Percentiles rank a stretch among this genome's conserved stretches.
phyloP scores from a whole-genome alignment of 495 filamentous ascomycete genomes.

The Aspergillus sclerotioniger region DNA sequence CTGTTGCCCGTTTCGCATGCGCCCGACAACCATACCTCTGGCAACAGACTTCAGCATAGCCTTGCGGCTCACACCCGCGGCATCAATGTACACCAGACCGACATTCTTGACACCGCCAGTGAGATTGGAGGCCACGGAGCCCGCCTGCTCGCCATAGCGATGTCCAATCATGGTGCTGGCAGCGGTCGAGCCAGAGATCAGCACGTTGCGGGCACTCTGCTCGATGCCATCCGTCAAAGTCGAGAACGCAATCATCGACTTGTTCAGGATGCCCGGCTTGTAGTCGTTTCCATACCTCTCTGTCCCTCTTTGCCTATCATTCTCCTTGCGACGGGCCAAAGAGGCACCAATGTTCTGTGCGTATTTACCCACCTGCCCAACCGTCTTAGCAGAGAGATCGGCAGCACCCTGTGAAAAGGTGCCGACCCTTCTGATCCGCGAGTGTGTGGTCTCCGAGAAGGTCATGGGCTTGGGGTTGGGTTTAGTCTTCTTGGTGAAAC shows the following conservation, averaged over 20 bases:
- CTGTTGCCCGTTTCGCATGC: slow-evolving; percentile 77
- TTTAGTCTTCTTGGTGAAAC: slow-evolving; percentile 74
- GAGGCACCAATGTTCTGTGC: slow-evolving; percentile 87
- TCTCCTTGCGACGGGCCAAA: slow-evolving; percentile 61
- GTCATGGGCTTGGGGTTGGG: slow-evolving; percentile 75
- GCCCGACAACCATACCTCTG: slow-evolving; percentile 97
- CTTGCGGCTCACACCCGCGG: slow-evolving; percentile 80
- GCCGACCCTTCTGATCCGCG: slow-evolving; percentile 80
- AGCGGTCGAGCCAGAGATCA: slow-evolving; percentile 69
- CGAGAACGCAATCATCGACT: slow-evolving; percentile 92
- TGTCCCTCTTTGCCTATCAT: slow-evolving; percentile 53
- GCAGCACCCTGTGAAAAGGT: slow-evolving; percentile 75
- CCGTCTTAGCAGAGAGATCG: slow-evolving; percentile 76
- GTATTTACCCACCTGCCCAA: slow-evolving; percentile 73
- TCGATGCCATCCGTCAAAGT: slow-evolving; percentile 93
- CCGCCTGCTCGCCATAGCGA: slow-evolving; percentile 80
- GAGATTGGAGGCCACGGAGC: slow-evolving; percentile 65
- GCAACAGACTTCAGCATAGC: slow-evolving; percentile 91
- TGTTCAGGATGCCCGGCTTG: slow-evolving; percentile 91
- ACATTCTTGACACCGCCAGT: slow-evolving; percentile 92
- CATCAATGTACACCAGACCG: slow-evolving; percentile 96
- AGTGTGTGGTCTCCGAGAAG: slow-evolving; percentile 83
- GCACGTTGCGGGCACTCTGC: slow-evolving; percentile 71
- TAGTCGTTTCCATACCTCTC: slow-evolving; percentile 61
- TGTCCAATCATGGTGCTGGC: slow-evolving; percentile 80